Percentiles rank a stretch among this genome's conserved stretches.
These are phyloP conservation scores for Stemphylium vesicarium DNA, from an alignment of 2,329 filamentous ascomycete species.

Conservation along the genomic window DNA sequence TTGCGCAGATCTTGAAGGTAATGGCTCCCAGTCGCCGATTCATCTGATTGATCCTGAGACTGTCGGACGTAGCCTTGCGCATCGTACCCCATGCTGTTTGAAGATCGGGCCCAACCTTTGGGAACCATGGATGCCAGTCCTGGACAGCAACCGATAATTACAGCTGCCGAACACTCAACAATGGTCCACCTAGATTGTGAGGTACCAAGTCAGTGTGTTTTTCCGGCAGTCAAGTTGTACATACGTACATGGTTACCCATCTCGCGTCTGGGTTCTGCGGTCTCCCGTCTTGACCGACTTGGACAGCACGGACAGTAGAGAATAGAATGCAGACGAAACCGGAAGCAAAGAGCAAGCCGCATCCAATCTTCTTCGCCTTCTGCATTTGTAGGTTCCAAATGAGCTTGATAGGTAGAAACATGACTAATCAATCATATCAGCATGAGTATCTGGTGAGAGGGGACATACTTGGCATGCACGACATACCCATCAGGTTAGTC, in stretches of 20 bases:
- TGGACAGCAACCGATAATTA: conserved; percentile 36
- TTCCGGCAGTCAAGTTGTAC: no score
- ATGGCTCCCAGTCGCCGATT: neutral
- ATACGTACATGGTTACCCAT: conserved; percentile 39
- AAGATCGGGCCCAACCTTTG: conserved; percentile 5
- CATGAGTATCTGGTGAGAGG: no score
- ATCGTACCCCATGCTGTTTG: conserved; percentile 8
- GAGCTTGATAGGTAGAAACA: conserved; percentile 47
- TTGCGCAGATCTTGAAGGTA: conserved; percentile 15
- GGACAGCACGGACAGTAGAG: conserved; percentile 39
- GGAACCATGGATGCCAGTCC: conserved; percentile 23
- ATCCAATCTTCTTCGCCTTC: conserved; percentile 40
- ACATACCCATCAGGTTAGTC: conserved; percentile 46
- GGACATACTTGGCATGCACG: neutral
- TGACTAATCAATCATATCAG: conserved; percentile 33
- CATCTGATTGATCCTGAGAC: conserved; percentile 8
- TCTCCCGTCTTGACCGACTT: conserved; percentile 39
- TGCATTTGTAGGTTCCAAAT: conserved; percentile 49
- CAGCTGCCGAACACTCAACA: conserved; percentile 45
- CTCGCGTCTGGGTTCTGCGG: conserved; percentile 38
- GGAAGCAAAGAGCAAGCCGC: conserved; percentile 35
- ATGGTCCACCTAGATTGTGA: conserved; percentile 35
- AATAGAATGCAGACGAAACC: conserved; percentile 37
- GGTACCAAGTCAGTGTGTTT: no score
- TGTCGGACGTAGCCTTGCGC: conserved; percentile 23